Base-by-base conservation (phyloP, 179 eudicot genomes). In the Vitellaria paradoxa region DNA sequence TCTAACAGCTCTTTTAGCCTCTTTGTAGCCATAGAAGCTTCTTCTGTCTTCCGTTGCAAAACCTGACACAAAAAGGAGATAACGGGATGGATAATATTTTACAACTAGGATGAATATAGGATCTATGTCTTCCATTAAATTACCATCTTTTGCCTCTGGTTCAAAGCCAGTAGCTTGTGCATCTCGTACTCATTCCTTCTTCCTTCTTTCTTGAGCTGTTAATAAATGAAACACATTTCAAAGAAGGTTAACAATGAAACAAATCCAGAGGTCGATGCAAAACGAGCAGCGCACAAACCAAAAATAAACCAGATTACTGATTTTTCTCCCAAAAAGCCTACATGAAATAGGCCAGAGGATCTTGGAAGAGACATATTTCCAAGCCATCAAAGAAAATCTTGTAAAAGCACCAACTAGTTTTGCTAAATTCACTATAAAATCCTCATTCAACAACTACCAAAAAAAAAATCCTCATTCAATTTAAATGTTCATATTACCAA, bases 171-270 rank as follows among this genome's bases (percentile, higher is more conserved):
- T 64, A 96, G 87, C 84, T 94, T 96, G 83, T 94, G 98, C 99
- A 96, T 96, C 89, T 96, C 99, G 78, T 92, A 96, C 86, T 96
- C 99, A 81, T 89, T 96, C 86, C 97, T 90, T 82, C 99, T 88
- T 73, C 98, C 97, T 83, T 96, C 99, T 81, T 94, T 96, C 88
- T 94, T 96, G 23, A 96, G 97, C 99, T 96, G 90, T 80, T 79
- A 26, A 78, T 20, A 65, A 75, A 65, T 61, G 55, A 78, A 74
- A 49, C 11, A 45, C 56, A 56, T 56, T n/a, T 14, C 30, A 63
- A 8, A 21, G 46, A 21, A 60, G 23, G 47, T 70, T 11, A 20
- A 64, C 42, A 70, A 46, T 4, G 9, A 6, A 64, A 68, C 13
- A 57, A 9, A 47, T 5, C 14, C 65, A 65, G 18, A 60, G 55